Percentiles rank a stretch among this genome's conserved stretches.
Evolutionary conservation across 331 rosid genomes (phyloP).

Genomic region (Cydonia oblonga): DNA sequence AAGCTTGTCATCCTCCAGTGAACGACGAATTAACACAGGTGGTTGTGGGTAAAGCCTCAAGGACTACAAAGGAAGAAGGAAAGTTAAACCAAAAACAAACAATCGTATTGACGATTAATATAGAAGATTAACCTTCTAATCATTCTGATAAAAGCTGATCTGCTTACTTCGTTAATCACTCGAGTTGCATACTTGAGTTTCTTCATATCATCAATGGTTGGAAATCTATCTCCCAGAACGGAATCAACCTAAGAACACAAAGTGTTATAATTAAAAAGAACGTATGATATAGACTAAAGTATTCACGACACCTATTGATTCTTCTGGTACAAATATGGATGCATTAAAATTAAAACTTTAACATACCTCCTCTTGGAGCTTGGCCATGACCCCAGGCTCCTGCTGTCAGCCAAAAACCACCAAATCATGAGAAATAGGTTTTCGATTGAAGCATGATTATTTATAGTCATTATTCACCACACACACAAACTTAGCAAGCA

Average conservation of each 20-base stretch:
- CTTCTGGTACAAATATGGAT: conserved; percentile 8
- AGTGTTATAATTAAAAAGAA: background rate
- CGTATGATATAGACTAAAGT: background rate
- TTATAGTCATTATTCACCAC: background rate
- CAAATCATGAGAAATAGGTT: conserved; percentile 8
- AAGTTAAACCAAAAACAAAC: conserved; percentile 7
- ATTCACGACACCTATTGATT: background rate
- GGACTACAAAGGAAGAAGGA: conserved; percentile 38
- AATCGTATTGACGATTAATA: background rate
- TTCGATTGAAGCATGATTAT: background rate
- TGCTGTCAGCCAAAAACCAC: conserved; percentile 29
- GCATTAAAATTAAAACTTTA: conserved; percentile 7
- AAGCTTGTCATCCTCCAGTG: conserved; percentile 62
- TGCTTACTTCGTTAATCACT: conserved; percentile 84
- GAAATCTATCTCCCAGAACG: conserved; percentile 74
- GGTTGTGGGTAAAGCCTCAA: conserved; percentile 97
- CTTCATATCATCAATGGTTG: conserved; percentile 85
- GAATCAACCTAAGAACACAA: conserved; percentile 56
- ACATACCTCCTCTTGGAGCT: conserved; percentile 94
- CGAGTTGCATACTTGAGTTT: conserved; percentile 87
- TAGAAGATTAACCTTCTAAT: background rate
- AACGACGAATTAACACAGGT: conserved; percentile 90
- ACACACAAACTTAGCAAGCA: background rate
- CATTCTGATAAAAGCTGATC: background rate
- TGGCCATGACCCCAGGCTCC: conserved; percentile 74